Percentiles rank a stretch among this genome's conserved stretches.
Evolutionary conservation across 2,329 filamentous ascomycete species (phyloP).

Genomic region (Apiospora rasikravindrae): DNA sequence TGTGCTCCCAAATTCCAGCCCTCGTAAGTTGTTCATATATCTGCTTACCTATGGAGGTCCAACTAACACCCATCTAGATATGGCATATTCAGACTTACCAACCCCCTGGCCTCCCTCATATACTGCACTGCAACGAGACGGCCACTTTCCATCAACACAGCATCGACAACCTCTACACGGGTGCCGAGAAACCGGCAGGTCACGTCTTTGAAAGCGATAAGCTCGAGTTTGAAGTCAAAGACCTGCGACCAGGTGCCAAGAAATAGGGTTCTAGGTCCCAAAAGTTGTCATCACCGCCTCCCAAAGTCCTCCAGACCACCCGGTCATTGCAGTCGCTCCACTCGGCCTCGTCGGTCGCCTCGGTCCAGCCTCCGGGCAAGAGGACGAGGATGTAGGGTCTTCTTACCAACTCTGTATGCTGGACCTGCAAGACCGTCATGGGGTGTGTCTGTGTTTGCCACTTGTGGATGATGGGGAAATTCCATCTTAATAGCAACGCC

Average conservation of each 20-base stretch:
- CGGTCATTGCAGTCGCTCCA: not conserved
- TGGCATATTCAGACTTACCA: conserved; percentile 91
- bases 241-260: conserved; percentile 49
- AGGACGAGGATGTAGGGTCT: conserved; percentile 8
- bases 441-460: conserved; percentile 1
- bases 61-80: conserved; percentile 58
- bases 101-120: conserved; percentile 90
- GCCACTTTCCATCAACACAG: conserved; percentile 83
- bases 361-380: conserved; percentile 1
- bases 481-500: too few relatives aligned
- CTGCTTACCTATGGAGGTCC: not conserved
- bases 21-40: conserved; percentile 60
- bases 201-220: conserved; percentile 73
- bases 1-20: conserved; percentile 84
- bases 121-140: conserved; percentile 77
- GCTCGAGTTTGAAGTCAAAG: conserved; percentile 64
- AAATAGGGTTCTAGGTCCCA: conserved; percentile 1
- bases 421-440: not conserved
- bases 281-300: not conserved
- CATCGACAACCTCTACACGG: conserved; percentile 76
- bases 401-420: conserved; percentile 6
- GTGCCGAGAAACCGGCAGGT: conserved; percentile 68
- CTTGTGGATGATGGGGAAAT: conserved; percentile 28
- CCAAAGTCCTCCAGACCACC: not conserved
- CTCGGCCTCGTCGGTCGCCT: not conserved